These are phyloP conservation scores for Gossypium mustelinum DNA, from an alignment of 345 rosid genomes.

Conservation along the genomic window DNA sequence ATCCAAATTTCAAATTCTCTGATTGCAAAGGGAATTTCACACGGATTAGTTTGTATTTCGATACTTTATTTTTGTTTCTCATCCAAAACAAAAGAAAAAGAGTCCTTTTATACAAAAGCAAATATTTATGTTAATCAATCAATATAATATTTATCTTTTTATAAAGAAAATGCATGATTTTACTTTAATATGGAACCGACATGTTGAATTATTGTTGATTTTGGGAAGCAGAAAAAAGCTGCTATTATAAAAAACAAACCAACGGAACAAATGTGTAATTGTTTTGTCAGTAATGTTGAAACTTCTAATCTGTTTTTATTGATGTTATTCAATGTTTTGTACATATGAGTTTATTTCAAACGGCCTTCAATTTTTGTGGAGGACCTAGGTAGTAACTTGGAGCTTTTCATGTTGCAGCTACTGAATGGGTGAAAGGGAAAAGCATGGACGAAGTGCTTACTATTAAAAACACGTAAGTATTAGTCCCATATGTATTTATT, in stretches of 20 bases:
- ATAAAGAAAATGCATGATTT: neutral
- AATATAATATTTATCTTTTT: neutral
- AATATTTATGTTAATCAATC: neutral
- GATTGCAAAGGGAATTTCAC: neutral
- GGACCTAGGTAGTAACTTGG: neutral
- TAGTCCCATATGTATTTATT: neutral
- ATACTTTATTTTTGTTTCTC: neutral
- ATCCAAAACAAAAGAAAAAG: neutral
- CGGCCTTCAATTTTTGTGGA: neutral
- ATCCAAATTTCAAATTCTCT: neutral
- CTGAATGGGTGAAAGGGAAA: slow-evolving; percentile 99
- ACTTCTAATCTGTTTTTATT: neutral
- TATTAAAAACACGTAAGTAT: slow-evolving; percentile 88
- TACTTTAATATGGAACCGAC: neutral
- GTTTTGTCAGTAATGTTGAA: neutral
- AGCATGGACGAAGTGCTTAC: slow-evolving; percentile 83
- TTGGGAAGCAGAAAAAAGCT: neutral
- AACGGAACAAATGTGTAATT: neutral
- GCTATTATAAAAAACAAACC: neutral
- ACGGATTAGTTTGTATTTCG: neutral
- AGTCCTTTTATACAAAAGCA: neutral
- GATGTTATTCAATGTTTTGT: neutral
- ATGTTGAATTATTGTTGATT: neutral
- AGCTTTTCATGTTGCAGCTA: slow-evolving; percentile 43
- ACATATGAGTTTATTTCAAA: neutral